Evolutionary conservation across 257 asterid genomes (phyloP), one percentile per base, ranked within the genome.

Genomic region (Gentiana macrophylla): DNA sequence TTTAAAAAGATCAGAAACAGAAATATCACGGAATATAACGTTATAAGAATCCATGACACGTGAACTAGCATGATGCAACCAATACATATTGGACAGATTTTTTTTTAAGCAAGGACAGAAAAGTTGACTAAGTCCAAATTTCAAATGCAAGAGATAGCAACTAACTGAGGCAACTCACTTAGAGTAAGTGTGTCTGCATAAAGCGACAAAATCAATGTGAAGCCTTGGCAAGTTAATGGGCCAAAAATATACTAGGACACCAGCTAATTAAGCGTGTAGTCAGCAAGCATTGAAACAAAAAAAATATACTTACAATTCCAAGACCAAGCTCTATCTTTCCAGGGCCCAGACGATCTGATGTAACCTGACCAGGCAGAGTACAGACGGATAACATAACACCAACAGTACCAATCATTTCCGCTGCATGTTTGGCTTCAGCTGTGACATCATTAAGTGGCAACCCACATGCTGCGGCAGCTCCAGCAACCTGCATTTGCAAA

Each of bases 241-340:
- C 15, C 11, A 3, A 0, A 15, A 7, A 10, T 13, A 50, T 50
- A 50, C 15, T 11, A 50, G 54, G 35, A 5, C 32, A 50, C 4
- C 13, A 50, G 8, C 8, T 35, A 6, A 35, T 4, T 12, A 55
- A 8, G 8, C n/a, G 0, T 34, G 10, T 1, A 2, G 56, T 12
- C 44, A 32, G 56, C 32, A 51, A 12, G 46, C 46, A 50, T n/a
- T 41, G 37, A 55, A 2, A 37, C 11, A 43, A 41, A 36, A 51
- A 51, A 44, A 34, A 61, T 55, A 44, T 43, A 62, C 94, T 86
- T 74, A 91, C 98, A 43, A 91, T 83, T 81, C 98, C 98, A 79
- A 91, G 97, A 75, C 98, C 98, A 83, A 91, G 97, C 86, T 87
- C 98, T 88, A 91, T 87, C 72, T 85, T 91, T 33, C 95, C 93